Percentiles rank a stretch among this genome's conserved stretches.
phyloP scores from a whole-genome alignment of 352 stramenopile species.

The Pythium periplocum region DNA sequence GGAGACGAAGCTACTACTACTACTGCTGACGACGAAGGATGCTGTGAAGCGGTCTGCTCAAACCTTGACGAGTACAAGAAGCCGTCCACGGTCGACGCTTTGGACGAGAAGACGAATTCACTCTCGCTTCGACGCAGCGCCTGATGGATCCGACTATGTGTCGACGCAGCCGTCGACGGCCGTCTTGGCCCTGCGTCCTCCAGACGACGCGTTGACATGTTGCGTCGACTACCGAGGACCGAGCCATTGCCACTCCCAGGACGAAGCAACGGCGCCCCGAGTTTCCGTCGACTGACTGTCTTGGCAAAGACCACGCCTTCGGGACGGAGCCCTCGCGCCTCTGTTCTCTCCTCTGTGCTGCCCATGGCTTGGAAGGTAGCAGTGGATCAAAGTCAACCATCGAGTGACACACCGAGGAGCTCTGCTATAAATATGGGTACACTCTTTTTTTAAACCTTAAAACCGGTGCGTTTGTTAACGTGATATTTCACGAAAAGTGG shows the following conservation, averaged over 20 bases:
- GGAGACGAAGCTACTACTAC: no score
- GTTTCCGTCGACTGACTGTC: neutral
- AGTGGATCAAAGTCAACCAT: slow-evolving; percentile 1
- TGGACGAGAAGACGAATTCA: slow-evolving; percentile 52
- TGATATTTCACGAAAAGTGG: no score
- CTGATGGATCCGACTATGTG: slow-evolving; percentile 58
- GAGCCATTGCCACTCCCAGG: no score
- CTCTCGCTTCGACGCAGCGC: slow-evolving; percentile 43
- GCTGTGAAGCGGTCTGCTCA: slow-evolving; percentile 26
- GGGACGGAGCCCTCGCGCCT: no score
- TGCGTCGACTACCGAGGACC: no score
- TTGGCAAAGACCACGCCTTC: slow-evolving; percentile 1
- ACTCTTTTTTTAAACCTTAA: neutral
- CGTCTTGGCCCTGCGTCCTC: slow-evolving; percentile 2
- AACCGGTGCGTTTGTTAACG: no score
- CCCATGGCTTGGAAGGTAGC: neutral
- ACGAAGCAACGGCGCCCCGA: neutral
- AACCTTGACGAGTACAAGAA: slow-evolving; percentile 56
- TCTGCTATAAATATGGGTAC: neutral
- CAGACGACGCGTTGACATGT: neutral
- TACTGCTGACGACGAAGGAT: slow-evolving; percentile 10
- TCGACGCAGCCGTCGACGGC: slow-evolving; percentile 38
- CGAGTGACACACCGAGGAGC: neutral
- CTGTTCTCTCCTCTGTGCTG: no score
- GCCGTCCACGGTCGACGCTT: slow-evolving; percentile 36